Conservation (phyloP, 2,329 filamentous ascomycete species). For the Ophiosphaerella narmari region DNA sequence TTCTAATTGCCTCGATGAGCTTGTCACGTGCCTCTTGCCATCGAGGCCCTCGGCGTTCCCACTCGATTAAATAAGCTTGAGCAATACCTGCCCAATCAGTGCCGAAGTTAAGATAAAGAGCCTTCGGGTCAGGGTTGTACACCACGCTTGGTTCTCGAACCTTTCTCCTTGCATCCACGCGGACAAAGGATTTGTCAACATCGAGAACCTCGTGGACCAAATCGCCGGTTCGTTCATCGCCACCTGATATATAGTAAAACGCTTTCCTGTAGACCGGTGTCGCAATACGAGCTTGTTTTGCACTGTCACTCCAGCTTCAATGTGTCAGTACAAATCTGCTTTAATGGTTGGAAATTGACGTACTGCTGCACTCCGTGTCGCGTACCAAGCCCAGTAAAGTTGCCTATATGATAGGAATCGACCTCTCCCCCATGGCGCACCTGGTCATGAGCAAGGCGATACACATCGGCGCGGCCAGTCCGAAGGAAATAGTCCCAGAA, state of each 20-base stretch:
- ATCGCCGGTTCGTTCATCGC: slow-evolving; percentile 61
- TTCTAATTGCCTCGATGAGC: slow-evolving; percentile 54
- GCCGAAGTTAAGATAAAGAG: slow-evolving; percentile 58
- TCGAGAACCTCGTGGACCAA: slow-evolving; percentile 58
- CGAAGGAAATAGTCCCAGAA: slow-evolving; percentile 67
- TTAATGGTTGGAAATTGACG: not conserved
- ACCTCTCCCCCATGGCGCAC: slow-evolving; percentile 65
- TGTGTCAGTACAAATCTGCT: not conserved
- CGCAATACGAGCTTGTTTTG: slow-evolving; percentile 66
- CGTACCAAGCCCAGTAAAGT: slow-evolving; percentile 64
- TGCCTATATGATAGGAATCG: slow-evolving; percentile 64
- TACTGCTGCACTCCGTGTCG: slow-evolving; percentile 65
- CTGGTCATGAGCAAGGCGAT: slow-evolving; percentile 62
- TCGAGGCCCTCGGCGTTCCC: slow-evolving; percentile 60
- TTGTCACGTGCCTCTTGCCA: slow-evolving; percentile 60
- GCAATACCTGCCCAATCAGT: slow-evolving; percentile 65
- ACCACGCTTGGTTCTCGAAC: slow-evolving; percentile 59
- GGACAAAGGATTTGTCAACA: slow-evolving; percentile 57
- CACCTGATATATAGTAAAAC: slow-evolving; percentile 62
- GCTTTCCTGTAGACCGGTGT: slow-evolving; percentile 62
- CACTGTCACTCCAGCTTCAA: slow-evolving; percentile 57
- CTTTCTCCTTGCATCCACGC: slow-evolving; percentile 63
- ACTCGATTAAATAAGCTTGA: slow-evolving; percentile 63
- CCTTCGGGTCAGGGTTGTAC: slow-evolving; percentile 49
- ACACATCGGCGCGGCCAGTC: slow-evolving; percentile 62